Evolutionary conservation across 2,329 filamentous ascomycete genomes (phyloP), one percentile per base, ranked within the genome.

Genomic region (Monilinia fructicola): DNA sequence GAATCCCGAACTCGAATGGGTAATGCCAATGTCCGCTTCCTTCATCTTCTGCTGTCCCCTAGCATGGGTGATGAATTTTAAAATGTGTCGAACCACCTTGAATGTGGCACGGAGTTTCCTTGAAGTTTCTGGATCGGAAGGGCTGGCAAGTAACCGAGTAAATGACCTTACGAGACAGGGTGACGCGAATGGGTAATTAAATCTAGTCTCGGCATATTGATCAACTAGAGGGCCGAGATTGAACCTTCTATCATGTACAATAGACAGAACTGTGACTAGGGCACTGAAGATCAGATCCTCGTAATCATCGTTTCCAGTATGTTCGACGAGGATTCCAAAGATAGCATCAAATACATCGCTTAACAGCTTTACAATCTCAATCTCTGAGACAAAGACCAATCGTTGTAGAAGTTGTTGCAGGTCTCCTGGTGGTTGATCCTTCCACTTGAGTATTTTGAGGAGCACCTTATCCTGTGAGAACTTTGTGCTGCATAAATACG

Each of bases 291-390:
- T 89, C 21, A 97, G 79, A 74, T 98, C 94, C 75, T 98, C 95
- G 70, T 93, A 93, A 75, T 96, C 92, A 70, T 96, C 92, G 71
- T 92, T 92, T 12, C 92, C 92, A n/a, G 92, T 88, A 74, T 96
- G 89, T 72, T 97, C 93, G 40, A 96, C 91, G 38, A 98, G 81
- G 38, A 97, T 93, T 7, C 92, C 90, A 75, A 99, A 99, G 0
- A 99, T 85, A 0, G 92, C 87, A 77, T 97, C 92, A 64, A 99
- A 89, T 1, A 98, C 93, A 73, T 96, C 90, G 69, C 86, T 90
- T 10, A 98, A 81, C 53, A 98, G 84, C 80, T 98, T 99, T 69
- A 99, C 95, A 44, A 99, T 91, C 78, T 99, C 96, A 66, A 98
- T 97, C 76, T 99, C 95, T 0, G 95, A 91, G 0, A 99, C 93